Evolutionary conservation across 805 yeast species (phyloP).

Genomic region (Candida lessepsii): DNA sequence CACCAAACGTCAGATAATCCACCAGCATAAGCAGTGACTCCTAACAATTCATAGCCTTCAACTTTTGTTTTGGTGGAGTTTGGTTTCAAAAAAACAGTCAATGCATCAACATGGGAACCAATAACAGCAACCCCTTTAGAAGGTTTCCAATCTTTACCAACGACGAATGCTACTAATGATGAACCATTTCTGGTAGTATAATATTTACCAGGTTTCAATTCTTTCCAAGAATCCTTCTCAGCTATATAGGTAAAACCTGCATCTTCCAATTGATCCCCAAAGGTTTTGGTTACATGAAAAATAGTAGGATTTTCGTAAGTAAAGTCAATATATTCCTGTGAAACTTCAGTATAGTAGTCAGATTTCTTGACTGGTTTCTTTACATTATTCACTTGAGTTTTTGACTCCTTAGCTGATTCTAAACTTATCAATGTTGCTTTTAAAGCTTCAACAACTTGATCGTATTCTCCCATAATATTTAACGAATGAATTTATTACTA

Average conservation of each 20-base stretch:
- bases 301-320: slow-evolving; percentile 43
- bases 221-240: slow-evolving; percentile 21
- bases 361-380: too few species aligned
- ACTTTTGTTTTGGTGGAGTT: slow-evolving; percentile 20
- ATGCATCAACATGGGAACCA: slow-evolving; percentile 37
- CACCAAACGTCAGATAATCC: slow-evolving; percentile 34
- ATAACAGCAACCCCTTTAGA: slow-evolving; percentile 15
- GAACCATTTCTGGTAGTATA: slow-evolving; percentile 30
- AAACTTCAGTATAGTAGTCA: slow-evolving; percentile 9
- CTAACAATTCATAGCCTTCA: slow-evolving; percentile 36
- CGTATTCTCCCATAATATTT: slow-evolving; percentile 15
- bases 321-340: slow-evolving; percentile 25
- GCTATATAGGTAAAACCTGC: slow-evolving; percentile 29
- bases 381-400: neutral
- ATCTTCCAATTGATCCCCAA: slow-evolving; percentile 21
- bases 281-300: slow-evolving; percentile 31
- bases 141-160: slow-evolving; percentile 39
- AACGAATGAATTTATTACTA: slow-evolving; percentile 6
- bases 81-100: slow-evolving; percentile 25
- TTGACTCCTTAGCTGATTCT: slow-evolving; percentile 6
- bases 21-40: slow-evolving; percentile 43
- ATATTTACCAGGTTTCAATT: slow-evolving; percentile 19
- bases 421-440: slow-evolving; percentile 11
- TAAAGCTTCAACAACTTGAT: slow-evolving; percentile 15
- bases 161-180: slow-evolving; percentile 35